These are phyloP conservation scores for Penicillium brasilianum DNA, from an alignment of 2,329 filamentous ascomycete genomes.

Conservation along the genomic window DNA sequence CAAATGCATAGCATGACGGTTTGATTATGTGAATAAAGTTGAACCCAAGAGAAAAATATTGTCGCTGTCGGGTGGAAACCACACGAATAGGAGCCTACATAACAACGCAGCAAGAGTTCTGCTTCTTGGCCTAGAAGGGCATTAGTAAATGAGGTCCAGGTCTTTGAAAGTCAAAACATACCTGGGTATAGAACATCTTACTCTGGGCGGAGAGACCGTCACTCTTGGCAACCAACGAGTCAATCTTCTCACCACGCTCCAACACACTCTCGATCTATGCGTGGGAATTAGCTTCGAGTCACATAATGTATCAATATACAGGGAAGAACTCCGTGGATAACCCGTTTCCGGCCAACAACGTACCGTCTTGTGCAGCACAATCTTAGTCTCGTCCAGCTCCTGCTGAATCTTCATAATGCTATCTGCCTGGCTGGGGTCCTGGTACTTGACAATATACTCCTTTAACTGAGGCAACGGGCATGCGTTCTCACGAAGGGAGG, in stretches of 20 bases:
- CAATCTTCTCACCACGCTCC: conserved; percentile 95
- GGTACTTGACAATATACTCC: conserved; percentile 78
- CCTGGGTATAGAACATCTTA: conserved; percentile 94
- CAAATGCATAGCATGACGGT: conserved; percentile 15
- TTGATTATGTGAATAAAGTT: conserved; percentile 25
- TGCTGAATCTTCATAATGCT: conserved; percentile 95
- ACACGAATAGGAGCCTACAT: conserved; percentile 55
- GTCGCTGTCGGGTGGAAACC: not conserved
- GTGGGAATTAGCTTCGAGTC: conserved; percentile 47
- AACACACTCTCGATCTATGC: conserved; percentile 53
- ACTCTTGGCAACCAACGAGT: conserved; percentile 90
- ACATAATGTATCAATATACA: not conserved
- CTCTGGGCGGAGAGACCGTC: conserved; percentile 87
- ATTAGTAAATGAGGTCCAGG: not conserved
- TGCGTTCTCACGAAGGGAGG: conserved; percentile 51
- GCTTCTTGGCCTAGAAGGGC: conserved; percentile 69
- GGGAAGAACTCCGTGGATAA: not conserved
- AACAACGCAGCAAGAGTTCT: conserved; percentile 75
- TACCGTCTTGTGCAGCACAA: conserved; percentile 92
- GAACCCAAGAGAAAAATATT: conserved; percentile 14
- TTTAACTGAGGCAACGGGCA: conserved; percentile 75
- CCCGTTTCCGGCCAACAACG: conserved; percentile 51
- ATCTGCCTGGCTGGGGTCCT: conserved; percentile 87
- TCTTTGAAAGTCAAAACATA: conserved; percentile 37
- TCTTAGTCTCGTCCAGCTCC: conserved; percentile 97